Conservation (phyloP, 345 rosid species). For the Barbarea vulgaris region DNA sequence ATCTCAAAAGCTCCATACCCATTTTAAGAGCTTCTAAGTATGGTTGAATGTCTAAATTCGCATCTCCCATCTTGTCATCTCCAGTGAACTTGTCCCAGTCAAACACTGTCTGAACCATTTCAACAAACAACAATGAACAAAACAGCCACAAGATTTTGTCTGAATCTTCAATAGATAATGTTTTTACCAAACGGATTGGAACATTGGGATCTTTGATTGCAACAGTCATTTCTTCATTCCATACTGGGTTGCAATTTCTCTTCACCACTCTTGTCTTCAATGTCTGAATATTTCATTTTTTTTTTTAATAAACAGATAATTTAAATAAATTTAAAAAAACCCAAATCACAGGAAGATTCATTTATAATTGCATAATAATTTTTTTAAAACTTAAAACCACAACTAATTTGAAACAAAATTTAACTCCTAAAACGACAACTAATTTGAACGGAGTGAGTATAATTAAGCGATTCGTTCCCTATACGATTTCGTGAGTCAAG, state of each 20-base stretch:
- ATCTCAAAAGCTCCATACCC: slow-evolving; percentile 49
- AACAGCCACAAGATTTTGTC: not conserved
- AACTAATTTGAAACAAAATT: too few relatives aligned
- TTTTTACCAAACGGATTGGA: slow-evolving; percentile 62
- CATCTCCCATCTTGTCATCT: slow-evolving; percentile 91
- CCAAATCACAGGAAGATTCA: not conserved
- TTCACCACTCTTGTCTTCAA: slow-evolving; percentile 74
- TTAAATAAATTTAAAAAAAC: not conserved
- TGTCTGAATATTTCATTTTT: slow-evolving; percentile 49
- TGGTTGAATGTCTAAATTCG: slow-evolving; percentile 62
- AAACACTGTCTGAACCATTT: slow-evolving; percentile 59
- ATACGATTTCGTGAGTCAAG: not conserved
- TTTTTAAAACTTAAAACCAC: too few relatives aligned
- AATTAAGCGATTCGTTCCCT: not conserved
- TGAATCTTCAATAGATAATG: not conserved
- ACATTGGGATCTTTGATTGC: slow-evolving; percentile 53
- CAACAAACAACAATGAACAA: not conserved
- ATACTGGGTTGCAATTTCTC: slow-evolving; percentile 69
- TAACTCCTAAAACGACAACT: too few relatives aligned
- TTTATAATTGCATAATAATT: not conserved
- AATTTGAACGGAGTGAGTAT: too few relatives aligned
- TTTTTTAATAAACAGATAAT: not conserved
- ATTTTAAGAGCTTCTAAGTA: slow-evolving; percentile 58
- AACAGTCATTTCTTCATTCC: slow-evolving; percentile 85
- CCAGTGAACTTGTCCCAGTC: slow-evolving; percentile 72